A percentile compares a stretch with the other conserved stretches of the same genome.
These are phyloP conservation scores for Ceratobasidium theobromae DNA, from an alignment of 1,284 basidiomycete genomes.

Conservation along the genomic window DNA sequence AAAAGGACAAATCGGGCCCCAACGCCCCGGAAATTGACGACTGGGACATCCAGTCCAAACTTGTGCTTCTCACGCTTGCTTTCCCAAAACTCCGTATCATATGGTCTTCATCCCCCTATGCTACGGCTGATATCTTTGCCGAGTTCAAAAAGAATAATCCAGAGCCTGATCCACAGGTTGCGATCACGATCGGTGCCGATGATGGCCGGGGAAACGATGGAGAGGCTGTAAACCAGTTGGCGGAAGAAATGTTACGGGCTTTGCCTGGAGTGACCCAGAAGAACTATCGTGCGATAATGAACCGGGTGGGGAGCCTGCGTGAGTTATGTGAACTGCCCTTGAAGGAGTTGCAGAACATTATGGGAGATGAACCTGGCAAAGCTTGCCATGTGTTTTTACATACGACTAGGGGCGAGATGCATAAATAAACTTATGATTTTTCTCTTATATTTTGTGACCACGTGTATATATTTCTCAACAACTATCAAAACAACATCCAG, in stretches of 20 bases:
- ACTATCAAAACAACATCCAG: not conserved
- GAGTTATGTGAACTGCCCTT: constrained; percentile 72
- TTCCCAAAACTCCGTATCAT: constrained; percentile 93
- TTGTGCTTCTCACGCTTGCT: constrained; percentile 83
- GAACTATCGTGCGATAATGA: constrained; percentile 85
- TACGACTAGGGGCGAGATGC: constrained; percentile 18
- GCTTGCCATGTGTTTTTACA: constrained; percentile 81
- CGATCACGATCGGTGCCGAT: constrained; percentile 79
- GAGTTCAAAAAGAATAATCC: constrained; percentile 85
- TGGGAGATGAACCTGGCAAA: constrained; percentile 83
- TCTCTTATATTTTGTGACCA: no score
- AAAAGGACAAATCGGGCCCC: constrained; percentile 52
- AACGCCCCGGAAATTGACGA: constrained; percentile 55
- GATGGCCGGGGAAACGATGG: constrained; percentile 64
- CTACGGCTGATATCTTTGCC: constrained; percentile 88
- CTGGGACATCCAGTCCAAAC: constrained; percentile 67
- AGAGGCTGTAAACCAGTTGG: constrained; percentile 64
- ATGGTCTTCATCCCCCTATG: constrained; percentile 95
- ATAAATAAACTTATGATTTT: no score
- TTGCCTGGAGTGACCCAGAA: constrained; percentile 82
- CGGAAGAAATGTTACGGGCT: constrained; percentile 71
- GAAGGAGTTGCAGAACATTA: constrained; percentile 66
- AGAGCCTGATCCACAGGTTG: constrained; percentile 79
- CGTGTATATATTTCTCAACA: no score
- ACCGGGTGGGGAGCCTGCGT: constrained; percentile 71